phyloP scores from a whole-genome alignment of 2,329 filamentous ascomycete genomes.

The Pyricularia pennisetigena region DNA sequence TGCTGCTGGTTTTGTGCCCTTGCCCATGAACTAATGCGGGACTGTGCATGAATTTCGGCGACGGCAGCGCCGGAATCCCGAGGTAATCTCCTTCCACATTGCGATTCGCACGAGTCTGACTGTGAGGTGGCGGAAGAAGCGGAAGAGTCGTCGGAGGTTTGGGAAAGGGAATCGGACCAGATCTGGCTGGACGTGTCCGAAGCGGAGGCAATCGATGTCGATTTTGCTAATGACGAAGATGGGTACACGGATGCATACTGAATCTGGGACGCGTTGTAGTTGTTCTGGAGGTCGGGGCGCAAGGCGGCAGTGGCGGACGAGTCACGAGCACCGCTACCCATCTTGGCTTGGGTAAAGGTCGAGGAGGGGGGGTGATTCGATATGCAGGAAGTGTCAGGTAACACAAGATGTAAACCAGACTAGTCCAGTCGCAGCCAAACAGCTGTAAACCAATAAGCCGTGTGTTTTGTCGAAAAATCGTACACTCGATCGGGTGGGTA shows the following conservation, averaged over 20 bases:
- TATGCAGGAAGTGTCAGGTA: neutral
- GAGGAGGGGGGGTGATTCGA: neutral
- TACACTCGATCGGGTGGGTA: conserved; percentile 20
- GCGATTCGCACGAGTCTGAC: conserved; percentile 29
- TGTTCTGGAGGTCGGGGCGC: conserved; percentile 28
- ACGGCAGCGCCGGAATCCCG: neutral
- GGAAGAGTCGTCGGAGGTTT: conserved; percentile 60
- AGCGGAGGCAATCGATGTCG: conserved; percentile 65
- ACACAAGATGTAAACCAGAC: neutral
- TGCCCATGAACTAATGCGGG: conserved; percentile 17
- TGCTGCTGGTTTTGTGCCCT: conserved; percentile 15
- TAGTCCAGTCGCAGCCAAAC: conserved; percentile 9
- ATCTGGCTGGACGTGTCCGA: conserved; percentile 69
- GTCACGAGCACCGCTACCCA: conserved; percentile 44
- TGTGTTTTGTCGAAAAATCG: conserved; percentile 8
- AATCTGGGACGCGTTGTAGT: conserved; percentile 24
- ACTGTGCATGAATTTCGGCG: neutral
- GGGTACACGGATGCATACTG: neutral
- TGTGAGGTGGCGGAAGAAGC: conserved; percentile 29
- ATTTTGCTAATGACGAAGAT: conserved; percentile 58
- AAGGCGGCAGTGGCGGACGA: conserved; percentile 41
- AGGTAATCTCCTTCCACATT: neutral
- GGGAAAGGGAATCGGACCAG: conserved; percentile 64
- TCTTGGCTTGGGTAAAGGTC: conserved; percentile 32
- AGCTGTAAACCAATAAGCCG: conserved; percentile 10